Conservation (phyloP, 441 rosid genomes). For the Euphorbia schlechtendalii region DNA sequence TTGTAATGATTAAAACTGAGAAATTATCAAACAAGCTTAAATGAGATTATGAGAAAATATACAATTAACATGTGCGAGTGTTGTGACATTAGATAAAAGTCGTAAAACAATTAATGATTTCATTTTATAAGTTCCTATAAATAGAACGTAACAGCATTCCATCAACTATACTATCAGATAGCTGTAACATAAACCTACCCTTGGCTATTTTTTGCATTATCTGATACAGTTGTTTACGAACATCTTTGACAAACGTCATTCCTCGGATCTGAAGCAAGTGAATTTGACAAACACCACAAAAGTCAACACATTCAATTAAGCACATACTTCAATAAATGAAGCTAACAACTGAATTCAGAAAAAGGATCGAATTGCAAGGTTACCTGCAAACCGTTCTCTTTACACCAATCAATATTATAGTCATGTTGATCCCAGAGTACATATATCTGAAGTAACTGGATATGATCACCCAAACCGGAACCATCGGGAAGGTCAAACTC, state of each 20-base stretch:
- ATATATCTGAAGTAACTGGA: slow-evolving; percentile 79
- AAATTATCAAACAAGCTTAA: background rate
- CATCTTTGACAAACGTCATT: slow-evolving; percentile 88
- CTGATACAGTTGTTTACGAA: slow-evolving; percentile 81
- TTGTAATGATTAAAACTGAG: background rate
- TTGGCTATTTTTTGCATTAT: slow-evolving; percentile 83
- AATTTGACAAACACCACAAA: slow-evolving; percentile 6
- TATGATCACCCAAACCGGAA: slow-evolving; percentile 91
- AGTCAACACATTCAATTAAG: slow-evolving; percentile 8
- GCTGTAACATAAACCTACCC: slow-evolving; percentile 42
- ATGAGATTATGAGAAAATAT: background rate
- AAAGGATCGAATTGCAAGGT: slow-evolving; percentile 14
- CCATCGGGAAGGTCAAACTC: slow-evolving; percentile 76
- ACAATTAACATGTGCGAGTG: background rate
- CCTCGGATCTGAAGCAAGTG: slow-evolving; percentile 67
- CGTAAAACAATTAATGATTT: background rate
- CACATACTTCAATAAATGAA: background rate
- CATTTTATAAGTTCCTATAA: background rate
- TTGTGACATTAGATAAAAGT: background rate
- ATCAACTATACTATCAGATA: background rate
- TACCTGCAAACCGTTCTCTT: slow-evolving; percentile 75
- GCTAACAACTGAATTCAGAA: background rate
- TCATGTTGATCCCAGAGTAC: slow-evolving; percentile 69
- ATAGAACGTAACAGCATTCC: background rate
- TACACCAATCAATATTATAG: slow-evolving; percentile 78